A percentile compares a stretch with the other conserved stretches of the same genome.
Conservation (phyloP, 768 basidiomycete genomes). For the Phlebiopsis gigantea region DNA sequence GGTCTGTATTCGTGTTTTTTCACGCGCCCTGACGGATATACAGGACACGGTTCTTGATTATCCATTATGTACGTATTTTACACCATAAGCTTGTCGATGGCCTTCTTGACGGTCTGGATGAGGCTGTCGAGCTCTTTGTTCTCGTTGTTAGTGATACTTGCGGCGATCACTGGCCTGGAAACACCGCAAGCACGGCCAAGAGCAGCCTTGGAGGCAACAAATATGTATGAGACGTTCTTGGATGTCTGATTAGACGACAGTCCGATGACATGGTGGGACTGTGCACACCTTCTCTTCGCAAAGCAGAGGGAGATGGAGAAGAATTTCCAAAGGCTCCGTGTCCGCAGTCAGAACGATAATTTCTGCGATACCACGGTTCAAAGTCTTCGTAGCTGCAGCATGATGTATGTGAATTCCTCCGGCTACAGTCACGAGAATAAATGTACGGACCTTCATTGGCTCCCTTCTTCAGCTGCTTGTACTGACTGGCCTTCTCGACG, state of each 20-base stretch:
- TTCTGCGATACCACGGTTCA: conserved; percentile 97
- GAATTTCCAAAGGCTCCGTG: conserved; percentile 96
- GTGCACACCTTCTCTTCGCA: conserved; percentile 91
- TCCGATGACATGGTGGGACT: not conserved
- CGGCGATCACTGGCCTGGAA: conserved; percentile 90
- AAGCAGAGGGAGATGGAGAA: conserved; percentile 92
- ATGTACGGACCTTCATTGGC: conserved; percentile 86
- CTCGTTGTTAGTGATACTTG: conserved; percentile 95
- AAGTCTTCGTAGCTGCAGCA: conserved; percentile 87
- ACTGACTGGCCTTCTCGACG: conserved; percentile 92
- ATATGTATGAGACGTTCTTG: conserved; percentile 96
- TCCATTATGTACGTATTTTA: conserved; percentile 18
- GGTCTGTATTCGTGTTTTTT: not conserved
- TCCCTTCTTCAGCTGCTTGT: conserved; percentile 98
- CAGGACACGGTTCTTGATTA: not conserved
- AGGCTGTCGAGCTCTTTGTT: conserved; percentile 86
- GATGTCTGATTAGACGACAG: not conserved
- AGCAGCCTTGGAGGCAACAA: conserved; percentile 92
- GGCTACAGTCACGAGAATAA: not conserved
- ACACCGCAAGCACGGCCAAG: conserved; percentile 96
- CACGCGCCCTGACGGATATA: not conserved
- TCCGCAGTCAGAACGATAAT: conserved; percentile 96
- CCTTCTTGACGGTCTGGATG: conserved; percentile 80
- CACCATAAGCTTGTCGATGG: conserved; percentile 65
- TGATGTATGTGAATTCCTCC: not conserved